These are phyloP conservation scores for Fusarium napiforme DNA, from an alignment of 2,329 filamentous ascomycete genomes.

Conservation along the genomic window DNA sequence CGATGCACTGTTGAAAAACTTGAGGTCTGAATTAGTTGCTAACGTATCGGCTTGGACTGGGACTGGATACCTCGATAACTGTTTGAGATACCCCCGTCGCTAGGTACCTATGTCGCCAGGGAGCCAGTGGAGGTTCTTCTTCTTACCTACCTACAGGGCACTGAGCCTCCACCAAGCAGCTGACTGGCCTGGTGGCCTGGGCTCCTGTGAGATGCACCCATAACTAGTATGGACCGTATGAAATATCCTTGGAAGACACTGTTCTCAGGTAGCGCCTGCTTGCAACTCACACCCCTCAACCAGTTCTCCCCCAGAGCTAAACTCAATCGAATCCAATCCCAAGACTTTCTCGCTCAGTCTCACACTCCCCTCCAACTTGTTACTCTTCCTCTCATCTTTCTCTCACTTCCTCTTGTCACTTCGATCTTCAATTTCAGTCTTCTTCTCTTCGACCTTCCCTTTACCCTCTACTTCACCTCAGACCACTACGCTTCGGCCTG, in stretches of 20 bases:
- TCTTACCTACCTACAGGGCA: conserved; percentile 8
- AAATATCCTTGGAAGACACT: conserved; percentile 9
- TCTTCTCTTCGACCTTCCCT: conserved; percentile 25
- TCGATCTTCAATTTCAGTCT: conserved; percentile 39
- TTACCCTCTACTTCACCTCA: conserved; percentile 16
- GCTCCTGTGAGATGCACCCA: conserved; percentile 16
- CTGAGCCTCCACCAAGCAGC: conserved; percentile 28
- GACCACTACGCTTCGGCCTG: conserved; percentile 25
- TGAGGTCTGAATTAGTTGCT: background rate
- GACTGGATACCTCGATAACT: conserved; percentile 17
- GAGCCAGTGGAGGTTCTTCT: conserved; percentile 10
- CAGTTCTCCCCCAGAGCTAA: conserved; percentile 42
- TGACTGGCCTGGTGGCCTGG: conserved; percentile 18
- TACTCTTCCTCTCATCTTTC: conserved; percentile 36
- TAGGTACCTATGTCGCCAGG: conserved; percentile 22
- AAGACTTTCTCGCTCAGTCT: conserved; percentile 37
- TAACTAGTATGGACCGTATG: conserved; percentile 15
- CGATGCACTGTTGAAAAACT: conserved; percentile 11
- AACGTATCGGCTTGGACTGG: conserved; percentile 19
- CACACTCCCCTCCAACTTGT: conserved; percentile 35
- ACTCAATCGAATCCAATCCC: conserved; percentile 44
- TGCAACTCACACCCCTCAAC: conserved; percentile 33
- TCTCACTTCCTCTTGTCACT: conserved; percentile 38
- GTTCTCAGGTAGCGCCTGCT: conserved; percentile 30
- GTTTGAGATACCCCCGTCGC: conserved; percentile 41